Conservation (phyloP, 495 filamentous ascomycete genomes). For the Penicillium cosmopolitanum region DNA sequence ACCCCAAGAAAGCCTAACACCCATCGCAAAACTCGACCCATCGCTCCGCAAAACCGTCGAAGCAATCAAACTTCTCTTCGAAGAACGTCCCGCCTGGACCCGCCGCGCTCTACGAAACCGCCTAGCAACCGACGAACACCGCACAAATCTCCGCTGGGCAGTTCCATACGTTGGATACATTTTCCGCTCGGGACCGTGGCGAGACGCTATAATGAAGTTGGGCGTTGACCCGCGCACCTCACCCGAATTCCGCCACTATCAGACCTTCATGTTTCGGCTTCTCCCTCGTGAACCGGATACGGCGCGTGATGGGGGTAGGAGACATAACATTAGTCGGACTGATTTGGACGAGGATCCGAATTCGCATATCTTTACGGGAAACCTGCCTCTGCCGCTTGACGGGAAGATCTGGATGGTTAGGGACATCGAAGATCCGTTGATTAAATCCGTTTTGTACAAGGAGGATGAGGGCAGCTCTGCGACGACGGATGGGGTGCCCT, state of each 20-base stretch:
- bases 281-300: conserved; percentile 78
- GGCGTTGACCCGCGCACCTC: conserved; percentile 83
- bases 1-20: conserved; percentile 53
- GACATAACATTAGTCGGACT: conserved; percentile 29
- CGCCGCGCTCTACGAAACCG: conserved; percentile 75
- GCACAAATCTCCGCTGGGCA: conserved; percentile 63
- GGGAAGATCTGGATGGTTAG: conserved; percentile 92
- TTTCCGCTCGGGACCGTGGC: conserved; percentile 88
- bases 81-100: conserved; percentile 82
- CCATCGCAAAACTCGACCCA: conserved; percentile 47
- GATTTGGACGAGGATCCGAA: conserved; percentile 21
- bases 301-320: conserved; percentile 69
- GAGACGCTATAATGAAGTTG: conserved; percentile 80
- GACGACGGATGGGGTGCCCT: neutral
- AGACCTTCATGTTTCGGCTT: conserved; percentile 80
- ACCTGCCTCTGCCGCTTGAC: conserved; percentile 62
- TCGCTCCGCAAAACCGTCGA: conserved; percentile 62
- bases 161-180: conserved; percentile 82
- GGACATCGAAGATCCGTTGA: conserved; percentile 75
- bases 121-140: conserved; percentile 48
- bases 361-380: conserved; percentile 80
- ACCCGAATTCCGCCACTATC: conserved; percentile 75
- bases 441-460: conserved; percentile 30
- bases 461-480: neutral
- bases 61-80: conserved; percentile 62